Evolutionary conservation across 805 yeast genomes (phyloP), one percentile per base, ranked within the genome.

Genomic region (Suhomyces sp.): DNA sequence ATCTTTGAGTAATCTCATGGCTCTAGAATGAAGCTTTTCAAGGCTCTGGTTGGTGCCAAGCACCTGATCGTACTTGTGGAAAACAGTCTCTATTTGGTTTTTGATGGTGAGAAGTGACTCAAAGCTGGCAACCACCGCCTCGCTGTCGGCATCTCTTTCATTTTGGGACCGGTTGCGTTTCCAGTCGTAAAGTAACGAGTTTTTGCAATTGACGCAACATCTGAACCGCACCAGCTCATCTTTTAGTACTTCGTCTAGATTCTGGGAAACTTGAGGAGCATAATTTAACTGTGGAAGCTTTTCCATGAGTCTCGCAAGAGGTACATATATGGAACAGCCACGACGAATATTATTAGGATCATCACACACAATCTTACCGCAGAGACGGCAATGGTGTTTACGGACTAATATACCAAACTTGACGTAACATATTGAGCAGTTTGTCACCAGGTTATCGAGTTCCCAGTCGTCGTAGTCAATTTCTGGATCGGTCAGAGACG

Each of bases 351-450:
- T 49, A 67, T 54, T 59, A 12, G 68, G 60, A 58, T 85, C 86
- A 24, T 87, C 96, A 70, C 97, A 93, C 0, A 90, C 89, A 1
- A 88, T 82, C 26, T 69, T 63, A 0, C 98, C 98, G 72, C 99
- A 93, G 24, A 91, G 67, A 36, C 98, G 73, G 67, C 99, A 94
- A 66, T 93, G 99, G 65, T 94, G 98, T 58, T 87, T 89, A 48
- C 97, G 72, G 23, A 80, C 59, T 0, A 83, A 64, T 44, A 87
- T 69, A 9, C 79, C 74, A 66, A 90, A 94, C 29, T 63, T 61
- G 10, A 76, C 72, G 12, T 72, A 66, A 61, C 99, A 93, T 6
- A 88, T 71, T 6, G 79, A 74, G 65, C 99, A 93, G 51, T 74
- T 70, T 0, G 71, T 60, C 0, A 78, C 77, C 3, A 61, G 79